Evolutionary conservation across 2,329 filamentous ascomycete species (phyloP), one percentile per base, ranked within the genome.

Genomic region (Phoma sp.): DNA sequence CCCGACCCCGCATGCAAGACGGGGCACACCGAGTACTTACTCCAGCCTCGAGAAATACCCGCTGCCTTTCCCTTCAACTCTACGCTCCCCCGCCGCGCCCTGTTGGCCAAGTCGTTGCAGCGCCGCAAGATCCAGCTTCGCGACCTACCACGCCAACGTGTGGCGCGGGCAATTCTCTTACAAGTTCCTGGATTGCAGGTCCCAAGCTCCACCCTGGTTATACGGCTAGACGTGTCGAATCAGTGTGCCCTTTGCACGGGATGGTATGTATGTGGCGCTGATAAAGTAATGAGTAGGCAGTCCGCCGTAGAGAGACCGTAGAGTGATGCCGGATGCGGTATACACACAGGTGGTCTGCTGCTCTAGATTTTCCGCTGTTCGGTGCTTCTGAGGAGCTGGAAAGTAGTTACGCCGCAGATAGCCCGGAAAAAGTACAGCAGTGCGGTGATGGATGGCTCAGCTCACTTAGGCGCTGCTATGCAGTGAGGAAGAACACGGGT

Each of bases 1-100:
- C 7, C 32, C 7, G 10, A 11, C 13, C 32, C 30, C 14, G 18
- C 11, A 32, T 6, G 13, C 27, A 4, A 2, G 13, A 11, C 10
- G 39, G 35, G 23, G 33, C 2, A 18, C 9, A 46, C 18, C 24
- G 1, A 14, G 3, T 23, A 52, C 48, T 44, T 24, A 57, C 52
- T 50, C 52, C 9, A 52, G 8, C 35, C 44, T 27, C 38, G 38
- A 44, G 36, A 52, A 52, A 27, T 52, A 47, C 35, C 48, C 47
- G 11, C 47, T 52, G 25, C 42, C 41, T 37, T 52, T 55, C 18
- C 45, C 30, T 18, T 56, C 53, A 38, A 44, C 43, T 11, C 14
- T 30, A 8, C 40, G 25, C 18, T 30, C 40, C 24, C 46, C 40
- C 41, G 22, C 35, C 40, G 25, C 32, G 33, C 41, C 51, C 22